Conservation (phyloP, 768 basidiomycete species). For the Lentinula raphanica region DNA sequence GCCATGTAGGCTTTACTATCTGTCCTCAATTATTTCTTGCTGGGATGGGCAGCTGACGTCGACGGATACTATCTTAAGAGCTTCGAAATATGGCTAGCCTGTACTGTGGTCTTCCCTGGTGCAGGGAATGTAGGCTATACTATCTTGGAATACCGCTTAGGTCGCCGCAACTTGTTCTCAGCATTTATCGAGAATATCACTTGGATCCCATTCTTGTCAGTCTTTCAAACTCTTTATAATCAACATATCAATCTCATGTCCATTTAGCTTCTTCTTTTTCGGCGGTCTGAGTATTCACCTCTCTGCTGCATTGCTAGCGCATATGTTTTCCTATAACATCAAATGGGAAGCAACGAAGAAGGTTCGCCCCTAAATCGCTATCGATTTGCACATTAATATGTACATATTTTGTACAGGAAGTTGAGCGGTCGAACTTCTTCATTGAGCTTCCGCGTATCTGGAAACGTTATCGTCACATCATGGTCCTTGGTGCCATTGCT, state of each 20-base stretch:
- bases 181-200: constrained; percentile 54
- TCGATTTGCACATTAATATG: constrained; percentile 6
- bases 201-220: constrained; percentile 75
- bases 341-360: constrained; percentile 77
- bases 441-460: constrained; percentile 82
- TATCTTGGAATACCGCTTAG: constrained; percentile 64
- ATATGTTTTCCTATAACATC: constrained; percentile 73
- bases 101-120: constrained; percentile 65
- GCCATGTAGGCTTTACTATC: constrained; percentile 58
- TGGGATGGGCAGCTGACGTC: constrained; percentile 55
- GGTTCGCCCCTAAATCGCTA: constrained; percentile 15
- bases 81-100: constrained; percentile 72
- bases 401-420: constrained; percentile 46
- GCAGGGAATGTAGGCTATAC: constrained; percentile 67
- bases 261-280: constrained; percentile 69
- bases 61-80: constrained; percentile 70
- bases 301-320: constrained; percentile 57
- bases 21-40: constrained; percentile 63
- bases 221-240: constrained; percentile 7
- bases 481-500: constrained; percentile 46
- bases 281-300: constrained; percentile 72
- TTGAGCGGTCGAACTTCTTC: constrained; percentile 87
- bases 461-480: constrained; percentile 68
- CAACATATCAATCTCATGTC: not conserved
- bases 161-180: constrained; percentile 45